These are phyloP conservation scores for Hortiboletus campestris DNA, from an alignment of 768 basidiomycete species.

Conservation along the genomic window DNA sequence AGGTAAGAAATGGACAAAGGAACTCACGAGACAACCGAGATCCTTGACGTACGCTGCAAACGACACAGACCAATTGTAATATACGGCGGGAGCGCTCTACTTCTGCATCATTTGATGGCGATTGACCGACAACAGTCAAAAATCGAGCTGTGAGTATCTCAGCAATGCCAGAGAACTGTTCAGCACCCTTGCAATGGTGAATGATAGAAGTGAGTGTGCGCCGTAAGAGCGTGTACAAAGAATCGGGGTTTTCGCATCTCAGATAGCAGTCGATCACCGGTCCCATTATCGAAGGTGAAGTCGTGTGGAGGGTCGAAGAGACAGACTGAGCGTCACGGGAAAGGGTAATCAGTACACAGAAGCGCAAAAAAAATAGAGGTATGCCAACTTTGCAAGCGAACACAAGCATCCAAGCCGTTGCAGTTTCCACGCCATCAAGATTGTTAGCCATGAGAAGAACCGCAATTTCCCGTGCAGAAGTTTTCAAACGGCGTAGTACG, in stretches of 20 bases:
- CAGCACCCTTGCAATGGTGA: conserved; percentile 75
- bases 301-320: conserved; percentile 78
- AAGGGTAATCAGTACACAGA: background rate
- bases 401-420: conserved; percentile 71
- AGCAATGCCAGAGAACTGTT: conserved; percentile 57
- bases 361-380: conserved; percentile 1
- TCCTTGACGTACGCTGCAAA: conserved; percentile 67
- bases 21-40: conserved; percentile 61
- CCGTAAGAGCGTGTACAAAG: conserved; percentile 57
- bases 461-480: conserved; percentile 52
- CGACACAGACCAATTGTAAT: conserved; percentile 55
- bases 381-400: conserved; percentile 71
- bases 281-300: conserved; percentile 58
- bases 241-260: conserved; percentile 35
- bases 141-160: conserved; percentile 51
- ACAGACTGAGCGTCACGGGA: conserved; percentile 52
- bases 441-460: conserved; percentile 54
- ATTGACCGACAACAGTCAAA: conserved; percentile 10
- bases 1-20: background rate
- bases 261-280: conserved; percentile 60
- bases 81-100: conserved; percentile 47
- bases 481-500: conserved; percentile 69
- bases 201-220: conserved; percentile 76
- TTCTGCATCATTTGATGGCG: conserved; percentile 5
- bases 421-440: conserved; percentile 53